Base-by-base conservation (phyloP, 768 basidiomycete species). In the Suillus clintonianus region DNA sequence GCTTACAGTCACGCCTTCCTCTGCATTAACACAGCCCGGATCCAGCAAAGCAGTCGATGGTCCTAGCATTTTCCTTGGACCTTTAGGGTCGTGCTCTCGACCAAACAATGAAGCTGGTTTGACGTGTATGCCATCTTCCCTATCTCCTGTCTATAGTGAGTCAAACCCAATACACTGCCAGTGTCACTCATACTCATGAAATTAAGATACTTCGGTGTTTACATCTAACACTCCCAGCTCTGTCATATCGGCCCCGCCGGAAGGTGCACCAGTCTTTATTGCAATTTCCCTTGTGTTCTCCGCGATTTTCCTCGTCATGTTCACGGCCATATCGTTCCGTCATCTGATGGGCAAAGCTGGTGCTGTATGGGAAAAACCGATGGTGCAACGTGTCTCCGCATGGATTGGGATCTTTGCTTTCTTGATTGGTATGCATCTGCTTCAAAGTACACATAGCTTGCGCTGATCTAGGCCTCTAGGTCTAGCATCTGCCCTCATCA, bases 341-440 rank as follows among this genome's bases (percentile, higher is more conserved):
- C 83, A 86, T 63, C 83, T 86, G 61, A 83, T 92, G 80, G 83
- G 79, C 14, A 86, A 83, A 72, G 66, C 84, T 39, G 76, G 82
- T 32, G 77, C 75, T 3, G 50, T 74, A 3, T 78, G 91, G 64
- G 86, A 87, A 47, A 86, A 80, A 37, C 89, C 89, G 0, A 63
- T 80, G 39, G 67, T 89, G 14, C 89, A 90, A 63, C 82, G 82
- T 24, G 65, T 77, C 19, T 86, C 87, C 13, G 88, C 90, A 15
- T 92, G 91, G 89, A 80, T 91, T 65, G 91, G 91, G 5, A 80
- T 92, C 53, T 79, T 88, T 63, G 89, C 89, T n/a, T 92, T 91
- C 74, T 78, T 92, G 69, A 82, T 89, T 51, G 91, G 91, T 87
- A 64, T 37, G 79, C 71, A 37, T 47, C 36, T 59, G 8, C 41